phyloP scores from a whole-genome alignment of 805 yeast species.

The Torulaspora indica region DNA sequence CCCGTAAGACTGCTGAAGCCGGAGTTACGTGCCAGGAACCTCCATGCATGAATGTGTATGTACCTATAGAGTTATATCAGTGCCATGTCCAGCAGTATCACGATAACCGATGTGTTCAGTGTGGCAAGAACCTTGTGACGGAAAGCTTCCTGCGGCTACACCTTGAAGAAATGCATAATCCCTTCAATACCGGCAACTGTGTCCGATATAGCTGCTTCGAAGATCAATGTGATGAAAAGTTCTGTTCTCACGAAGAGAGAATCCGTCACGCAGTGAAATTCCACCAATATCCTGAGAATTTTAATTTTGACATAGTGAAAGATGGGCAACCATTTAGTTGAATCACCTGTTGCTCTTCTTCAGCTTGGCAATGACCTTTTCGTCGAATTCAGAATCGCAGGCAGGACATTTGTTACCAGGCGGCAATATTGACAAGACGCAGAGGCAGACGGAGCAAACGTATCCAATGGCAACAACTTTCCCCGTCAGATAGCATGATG shows the following conservation, averaged over 20 bases:
- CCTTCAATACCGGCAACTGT: slow-evolving; percentile 38
- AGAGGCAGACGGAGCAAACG: slow-evolving; percentile 91
- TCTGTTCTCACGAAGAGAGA: slow-evolving; percentile 40
- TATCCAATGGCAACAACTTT: slow-evolving; percentile 87
- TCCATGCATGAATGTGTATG: slow-evolving; percentile 16
- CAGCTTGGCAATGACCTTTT: slow-evolving; percentile 51
- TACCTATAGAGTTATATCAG: slow-evolving; percentile 16
- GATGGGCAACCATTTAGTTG: slow-evolving; percentile 41
- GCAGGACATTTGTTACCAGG: slow-evolving; percentile 71
- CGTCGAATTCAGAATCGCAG: slow-evolving; percentile 75
- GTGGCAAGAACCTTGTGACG: slow-evolving; percentile 43
- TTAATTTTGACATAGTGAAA: slow-evolving; percentile 21
- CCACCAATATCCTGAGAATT: slow-evolving; percentile 36
- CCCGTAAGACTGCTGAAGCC: too few species aligned
- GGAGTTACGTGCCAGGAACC: slow-evolving; percentile 15
- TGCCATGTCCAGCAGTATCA: slow-evolving; percentile 18
- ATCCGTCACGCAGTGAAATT: slow-evolving; percentile 46
- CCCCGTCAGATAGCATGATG: slow-evolving; percentile 91
- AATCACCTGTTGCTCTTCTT: slow-evolving; percentile 42
- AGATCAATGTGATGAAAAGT: slow-evolving; percentile 39
- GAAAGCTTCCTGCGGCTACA: slow-evolving; percentile 43
- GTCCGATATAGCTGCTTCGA: slow-evolving; percentile 41
- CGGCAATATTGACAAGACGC: slow-evolving; percentile 68
- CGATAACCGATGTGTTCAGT: slow-evolving; percentile 36
- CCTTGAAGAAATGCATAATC: slow-evolving; percentile 50